Percentiles rank a stretch among this genome's conserved stretches.
phyloP scores from a whole-genome alignment of 805 yeast species.

The Zygoascus flipseniorum region DNA sequence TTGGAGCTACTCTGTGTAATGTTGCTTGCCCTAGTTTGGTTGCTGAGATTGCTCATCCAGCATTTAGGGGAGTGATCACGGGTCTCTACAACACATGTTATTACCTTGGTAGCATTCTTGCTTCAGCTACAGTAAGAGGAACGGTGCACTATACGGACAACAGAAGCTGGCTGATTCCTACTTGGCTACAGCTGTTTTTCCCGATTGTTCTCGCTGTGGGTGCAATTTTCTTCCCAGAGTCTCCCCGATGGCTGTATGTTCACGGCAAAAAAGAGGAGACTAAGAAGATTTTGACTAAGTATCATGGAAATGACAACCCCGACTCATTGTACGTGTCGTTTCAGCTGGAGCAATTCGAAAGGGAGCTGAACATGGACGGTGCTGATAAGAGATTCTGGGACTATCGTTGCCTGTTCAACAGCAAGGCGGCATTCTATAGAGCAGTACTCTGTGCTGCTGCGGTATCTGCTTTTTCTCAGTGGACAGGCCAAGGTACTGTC shows the following conservation, averaged over 20 bases:
- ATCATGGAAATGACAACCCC: slow-evolving; percentile 15
- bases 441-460: slow-evolving; percentile 11
- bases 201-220: slow-evolving; percentile 31
- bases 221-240: slow-evolving; percentile 22
- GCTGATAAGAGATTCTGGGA: slow-evolving; percentile 17
- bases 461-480: slow-evolving; percentile 4
- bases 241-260: slow-evolving; percentile 19
- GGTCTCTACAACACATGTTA: slow-evolving; percentile 9
- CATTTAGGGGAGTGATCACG: slow-evolving; percentile 7
- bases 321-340: slow-evolving; percentile 10
- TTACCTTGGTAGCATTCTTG: slow-evolving; percentile 28
- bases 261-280: slow-evolving; percentile 15
- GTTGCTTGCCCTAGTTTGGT: slow-evolving; percentile 14
- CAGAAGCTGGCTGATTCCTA: slow-evolving; percentile 30
- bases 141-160: not conserved
- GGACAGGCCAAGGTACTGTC: slow-evolving; percentile 12
- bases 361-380: slow-evolving; percentile 13
- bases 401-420: slow-evolving; percentile 14
- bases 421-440: slow-evolving; percentile 13
- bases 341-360: slow-evolving; percentile 15
- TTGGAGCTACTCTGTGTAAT: slow-evolving; percentile 12
- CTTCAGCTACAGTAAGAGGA: slow-evolving; percentile 7
- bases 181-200: slow-evolving; percentile 19
- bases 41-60: slow-evolving; percentile 16
- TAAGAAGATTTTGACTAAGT: slow-evolving; percentile 7